These are phyloP conservation scores for Mycena filopes DNA, from an alignment of 768 basidiomycete genomes.

Conservation along the genomic window DNA sequence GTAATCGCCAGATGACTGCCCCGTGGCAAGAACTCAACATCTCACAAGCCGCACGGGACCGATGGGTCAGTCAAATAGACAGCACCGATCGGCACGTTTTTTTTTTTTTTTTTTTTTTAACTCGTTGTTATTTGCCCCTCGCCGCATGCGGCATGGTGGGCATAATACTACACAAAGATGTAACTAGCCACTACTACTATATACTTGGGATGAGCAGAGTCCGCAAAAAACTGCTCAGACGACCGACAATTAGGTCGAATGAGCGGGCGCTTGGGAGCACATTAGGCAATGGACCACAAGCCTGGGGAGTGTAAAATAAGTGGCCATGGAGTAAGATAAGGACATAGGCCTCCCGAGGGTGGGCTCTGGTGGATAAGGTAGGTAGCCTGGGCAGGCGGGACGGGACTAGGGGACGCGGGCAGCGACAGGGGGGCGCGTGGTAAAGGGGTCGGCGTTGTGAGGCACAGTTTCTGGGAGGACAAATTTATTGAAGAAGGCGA, in stretches of 20 bases:
- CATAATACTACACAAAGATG: neutral
- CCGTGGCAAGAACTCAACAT: too few species aligned
- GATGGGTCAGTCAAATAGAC: too few species aligned
- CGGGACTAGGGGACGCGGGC: too few species aligned
- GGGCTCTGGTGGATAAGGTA: slow-evolving; percentile 10
- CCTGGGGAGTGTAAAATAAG: slow-evolving; percentile 14
- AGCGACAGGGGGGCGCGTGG: too few species aligned
- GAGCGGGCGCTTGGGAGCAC: neutral
- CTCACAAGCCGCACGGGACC: too few species aligned
- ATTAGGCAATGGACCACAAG: neutral
- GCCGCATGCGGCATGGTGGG: slow-evolving; percentile 17
- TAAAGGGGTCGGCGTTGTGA: too few species aligned
- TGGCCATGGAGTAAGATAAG: neutral
- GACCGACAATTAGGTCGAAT: neutral
- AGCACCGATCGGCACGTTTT: too few species aligned
- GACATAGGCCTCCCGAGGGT: neutral
- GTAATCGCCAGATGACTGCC: too few species aligned
- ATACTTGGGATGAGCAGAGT: neutral
- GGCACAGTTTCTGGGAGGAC: too few species aligned
- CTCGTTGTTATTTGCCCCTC: slow-evolving; percentile 8
- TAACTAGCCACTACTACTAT: neutral
- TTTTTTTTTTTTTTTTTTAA: slow-evolving; percentile 8
- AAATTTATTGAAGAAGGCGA: too few species aligned
- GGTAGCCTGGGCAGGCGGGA: too few species aligned
- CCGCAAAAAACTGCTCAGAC: neutral